Percentiles rank a stretch among this genome's conserved stretches.
Evolutionary conservation across 768 basidiomycete genomes (phyloP).

Genomic region (Inosperma sp.): DNA sequence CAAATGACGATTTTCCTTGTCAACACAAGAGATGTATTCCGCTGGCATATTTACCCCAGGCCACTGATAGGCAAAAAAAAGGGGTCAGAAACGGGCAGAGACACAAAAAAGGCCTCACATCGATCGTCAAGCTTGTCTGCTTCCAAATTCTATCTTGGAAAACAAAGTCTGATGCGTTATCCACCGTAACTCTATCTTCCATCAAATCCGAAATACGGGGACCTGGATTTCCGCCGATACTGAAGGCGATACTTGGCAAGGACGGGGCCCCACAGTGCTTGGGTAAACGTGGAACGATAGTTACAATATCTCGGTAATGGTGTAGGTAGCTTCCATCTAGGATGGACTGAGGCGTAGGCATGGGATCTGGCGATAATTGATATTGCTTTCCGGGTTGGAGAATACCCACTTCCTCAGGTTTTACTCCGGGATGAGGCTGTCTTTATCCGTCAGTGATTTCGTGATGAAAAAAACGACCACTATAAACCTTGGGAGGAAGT

Average conservation of each 20-base stretch:
- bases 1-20: too few species aligned
- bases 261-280: not conserved
- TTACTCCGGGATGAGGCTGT: not conserved
- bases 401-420: not conserved
- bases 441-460: too few species aligned
- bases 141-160: not conserved
- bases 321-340: not conserved
- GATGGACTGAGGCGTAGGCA: not conserved
- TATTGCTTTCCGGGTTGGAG: not conserved
- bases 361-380: not conserved
- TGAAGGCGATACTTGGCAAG: not conserved
- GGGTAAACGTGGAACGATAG: not conserved
- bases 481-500: too few species aligned
- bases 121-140: not conserved
- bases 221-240: not conserved
- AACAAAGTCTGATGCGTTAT: not conserved
- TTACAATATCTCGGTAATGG: not conserved
- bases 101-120: not conserved
- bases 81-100: too few species aligned
- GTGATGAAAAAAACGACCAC: too few species aligned
- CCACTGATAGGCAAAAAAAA: too few species aligned
- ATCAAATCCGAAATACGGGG: not conserved
- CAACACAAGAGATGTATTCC: not conserved
- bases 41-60: not conserved
- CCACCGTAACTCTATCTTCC: not conserved